Evolutionary conservation across 306 rosid species (phyloP), one percentile per base, ranked within the genome.

Genomic region (Chamaecrista fasciculata): DNA sequence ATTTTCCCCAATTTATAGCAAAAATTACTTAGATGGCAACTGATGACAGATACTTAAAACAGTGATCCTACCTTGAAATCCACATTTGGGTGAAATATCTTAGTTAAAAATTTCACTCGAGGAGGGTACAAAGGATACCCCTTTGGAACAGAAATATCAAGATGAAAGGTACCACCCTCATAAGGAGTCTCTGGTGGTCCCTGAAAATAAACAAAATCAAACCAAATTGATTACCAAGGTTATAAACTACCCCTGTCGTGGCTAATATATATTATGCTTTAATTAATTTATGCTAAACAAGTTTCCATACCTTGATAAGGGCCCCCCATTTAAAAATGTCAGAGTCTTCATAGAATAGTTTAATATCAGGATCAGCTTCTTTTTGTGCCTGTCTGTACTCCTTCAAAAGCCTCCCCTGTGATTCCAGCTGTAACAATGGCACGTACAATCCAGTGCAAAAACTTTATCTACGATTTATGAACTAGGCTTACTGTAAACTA

Each of bases 101-200:
- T 92, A 47, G 96, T 89, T 66, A 92, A 78, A 83, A 92, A 92
- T 78, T 92, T 82, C 76, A 92, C 96, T 89, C 87, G 98, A 36
- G 96, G 96, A 4, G 98, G 96, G 69, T 89, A 96, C 58, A 92
- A 67, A 65, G 98, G 96, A 75, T 89, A 92, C 56, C 86, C 91
- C 80, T 89, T 92, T 2, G 98, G 91, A 66, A 92, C 95, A 20
- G 92, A 76, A 65, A 89, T 89, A 5, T 96, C 91, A 66, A 89
- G 96, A 84, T 89, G 96, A 77, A 89, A 92, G 26, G 89, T 78
- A 33, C 96, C 98, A 8, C 96, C 96, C 7, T 92, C 96, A 59
- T 6, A 92, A 25, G 98, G 95, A 83, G 98, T 92, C 89, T 89
- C 98, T 3, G 96, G 84, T 2, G 95, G 96, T 58, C 98, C 98